Conservation (phyloP, 371 early-diverging fungal genomes). For the Apophysomyces sp. region DNA sequence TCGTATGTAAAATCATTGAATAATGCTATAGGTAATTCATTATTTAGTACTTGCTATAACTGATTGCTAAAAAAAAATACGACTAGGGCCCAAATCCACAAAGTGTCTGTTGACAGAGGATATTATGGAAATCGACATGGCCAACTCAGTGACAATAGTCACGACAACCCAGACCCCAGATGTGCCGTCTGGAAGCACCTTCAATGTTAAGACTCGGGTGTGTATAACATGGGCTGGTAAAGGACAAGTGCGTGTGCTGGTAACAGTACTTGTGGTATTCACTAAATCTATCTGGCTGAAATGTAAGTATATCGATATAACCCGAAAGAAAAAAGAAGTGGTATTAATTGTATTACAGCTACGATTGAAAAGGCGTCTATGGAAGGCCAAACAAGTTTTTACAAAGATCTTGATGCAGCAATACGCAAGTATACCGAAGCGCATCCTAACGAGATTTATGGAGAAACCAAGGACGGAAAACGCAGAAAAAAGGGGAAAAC, state of each 20-base stretch:
- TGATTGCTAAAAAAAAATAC: not conserved
- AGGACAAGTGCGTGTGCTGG: conserved; percentile 60
- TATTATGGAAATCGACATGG: conserved; percentile 57
- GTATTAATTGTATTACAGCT: conserved; percentile 27
- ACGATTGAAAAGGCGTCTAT: conserved; percentile 71
- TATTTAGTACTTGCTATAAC: not conserved
- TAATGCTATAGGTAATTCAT: conserved; percentile 34
- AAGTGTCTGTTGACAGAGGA: conserved; percentile 65
- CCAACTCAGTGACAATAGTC: conserved; percentile 57
- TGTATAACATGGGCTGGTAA: conserved; percentile 82
- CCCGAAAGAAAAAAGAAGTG: not conserved
- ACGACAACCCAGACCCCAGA: conserved; percentile 78
- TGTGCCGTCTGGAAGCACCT: conserved; percentile 82
- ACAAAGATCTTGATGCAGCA: conserved; percentile 54
- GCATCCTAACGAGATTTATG: conserved; percentile 2
- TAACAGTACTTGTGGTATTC: conserved; percentile 73
- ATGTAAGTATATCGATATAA: conserved; percentile 38
- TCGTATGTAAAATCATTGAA: conserved; percentile 42
- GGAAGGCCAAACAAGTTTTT: conserved; percentile 63
- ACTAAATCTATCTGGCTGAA: conserved; percentile 75
- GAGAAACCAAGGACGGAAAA: not conserved
- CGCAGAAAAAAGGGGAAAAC: not conserved
- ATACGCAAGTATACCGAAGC: conserved; percentile 51
- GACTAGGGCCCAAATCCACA: conserved; percentile 74
- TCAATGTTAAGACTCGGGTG: conserved; percentile 71